phyloP scores from a whole-genome alignment of 305 asterid species.

The Fraxinus xanthoxyloides region DNA sequence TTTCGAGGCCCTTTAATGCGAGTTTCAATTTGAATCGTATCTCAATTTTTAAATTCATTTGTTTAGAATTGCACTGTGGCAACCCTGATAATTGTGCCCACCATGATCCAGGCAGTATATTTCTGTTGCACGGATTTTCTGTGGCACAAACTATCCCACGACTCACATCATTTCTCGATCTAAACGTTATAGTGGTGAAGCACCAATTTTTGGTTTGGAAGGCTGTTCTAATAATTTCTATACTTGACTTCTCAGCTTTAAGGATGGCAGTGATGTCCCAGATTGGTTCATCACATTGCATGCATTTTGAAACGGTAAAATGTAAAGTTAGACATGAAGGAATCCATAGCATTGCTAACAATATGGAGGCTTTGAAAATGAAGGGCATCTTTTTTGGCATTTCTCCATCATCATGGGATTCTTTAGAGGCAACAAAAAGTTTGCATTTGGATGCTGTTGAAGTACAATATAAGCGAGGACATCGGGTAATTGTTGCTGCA shows the following conservation, averaged over 20 bases:
- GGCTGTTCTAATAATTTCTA: background rate
- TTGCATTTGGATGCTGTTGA: constrained; percentile 33
- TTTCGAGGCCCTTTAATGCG: too few species aligned
- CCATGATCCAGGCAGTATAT: background rate
- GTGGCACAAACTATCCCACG: background rate
- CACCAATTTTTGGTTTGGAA: background rate
- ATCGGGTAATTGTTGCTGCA: constrained; percentile 61
- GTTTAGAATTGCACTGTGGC: background rate
- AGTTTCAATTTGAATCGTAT: background rate
- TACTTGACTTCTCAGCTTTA: constrained; percentile 39
- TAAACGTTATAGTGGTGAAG: background rate
- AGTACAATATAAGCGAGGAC: constrained; percentile 39
- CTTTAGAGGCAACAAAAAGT: constrained; percentile 34
- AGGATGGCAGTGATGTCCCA: constrained; percentile 69
- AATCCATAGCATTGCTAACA: constrained; percentile 23
- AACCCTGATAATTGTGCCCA: background rate
- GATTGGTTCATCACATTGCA: constrained; percentile 52
- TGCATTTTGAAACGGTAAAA: constrained; percentile 33
- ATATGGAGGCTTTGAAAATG: constrained; percentile 35
- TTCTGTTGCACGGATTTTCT: background rate
- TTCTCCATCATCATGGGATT: constrained; percentile 35
- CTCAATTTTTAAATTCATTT: background rate
- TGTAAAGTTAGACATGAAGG: constrained; percentile 36
- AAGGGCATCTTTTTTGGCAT: constrained; percentile 38
- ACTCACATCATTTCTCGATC: background rate